Conservation (phyloP, 306 rosid genomes). For the Styphnolobium japonicum region DNA sequence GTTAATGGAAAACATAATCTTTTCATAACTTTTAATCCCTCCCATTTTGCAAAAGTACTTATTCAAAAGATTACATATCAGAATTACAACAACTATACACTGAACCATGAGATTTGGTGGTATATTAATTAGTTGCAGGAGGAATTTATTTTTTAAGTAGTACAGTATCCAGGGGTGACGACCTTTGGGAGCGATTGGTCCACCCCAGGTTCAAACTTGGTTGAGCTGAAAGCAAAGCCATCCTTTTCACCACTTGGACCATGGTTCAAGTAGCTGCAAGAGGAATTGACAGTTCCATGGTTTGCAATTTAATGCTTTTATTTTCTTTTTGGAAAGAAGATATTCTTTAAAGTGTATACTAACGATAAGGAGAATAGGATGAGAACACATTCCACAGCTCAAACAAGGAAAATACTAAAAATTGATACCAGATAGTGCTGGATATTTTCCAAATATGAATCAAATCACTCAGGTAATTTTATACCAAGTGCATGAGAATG, state of each 20-base stretch:
- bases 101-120: neutral
- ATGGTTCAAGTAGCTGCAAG: neutral
- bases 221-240: neutral
- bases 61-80: neutral
- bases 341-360: neutral
- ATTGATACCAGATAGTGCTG: neutral
- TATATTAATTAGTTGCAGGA: neutral
- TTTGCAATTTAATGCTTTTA: neutral
- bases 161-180: too few relatives aligned
- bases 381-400: neutral
- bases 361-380: neutral
- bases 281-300: slow-evolving; percentile 1
- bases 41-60: neutral
- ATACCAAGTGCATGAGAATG: neutral
- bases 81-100: neutral
- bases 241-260: neutral
- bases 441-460: neutral
- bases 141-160: too few relatives aligned
- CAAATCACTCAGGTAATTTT: neutral
- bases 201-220: neutral
- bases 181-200: neutral
- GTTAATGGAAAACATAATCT: neutral
- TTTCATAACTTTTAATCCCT: neutral
- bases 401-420: neutral
- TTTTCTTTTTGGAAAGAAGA: neutral